Evolutionary conservation across 495 filamentous ascomycete species (phyloP).

Genomic region (Annulohypoxylon maeteangense): DNA sequence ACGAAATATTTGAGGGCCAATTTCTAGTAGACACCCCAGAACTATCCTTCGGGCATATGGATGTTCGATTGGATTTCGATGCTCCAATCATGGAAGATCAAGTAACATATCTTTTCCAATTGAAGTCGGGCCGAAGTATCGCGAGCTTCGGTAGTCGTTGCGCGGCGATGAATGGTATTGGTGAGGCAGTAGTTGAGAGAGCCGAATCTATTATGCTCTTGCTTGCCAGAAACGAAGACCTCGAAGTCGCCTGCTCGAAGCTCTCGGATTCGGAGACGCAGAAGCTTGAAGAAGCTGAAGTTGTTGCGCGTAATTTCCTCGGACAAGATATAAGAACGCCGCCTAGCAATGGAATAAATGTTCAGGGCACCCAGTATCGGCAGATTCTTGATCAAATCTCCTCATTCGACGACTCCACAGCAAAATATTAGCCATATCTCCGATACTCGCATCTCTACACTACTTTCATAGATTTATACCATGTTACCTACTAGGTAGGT

Average conservation of each 20-base stretch:
- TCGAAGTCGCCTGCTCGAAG: slow-evolving; percentile 73
- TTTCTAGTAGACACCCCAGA: slow-evolving; percentile 68
- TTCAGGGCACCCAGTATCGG: slow-evolving; percentile 28
- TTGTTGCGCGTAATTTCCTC: slow-evolving; percentile 43
- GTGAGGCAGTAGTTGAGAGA: slow-evolving; percentile 73
- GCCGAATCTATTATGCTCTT: slow-evolving; percentile 80
- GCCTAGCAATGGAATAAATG: slow-evolving; percentile 4
- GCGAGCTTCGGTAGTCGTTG: slow-evolving; percentile 88
- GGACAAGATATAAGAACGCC: slow-evolving; percentile 42
- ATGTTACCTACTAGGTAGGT: too few relatives aligned
- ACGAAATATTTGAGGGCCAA: slow-evolving; percentile 86
- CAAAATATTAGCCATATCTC: background rate
- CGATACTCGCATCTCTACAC: too few relatives aligned
- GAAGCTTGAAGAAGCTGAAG: slow-evolving; percentile 71
- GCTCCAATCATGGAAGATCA: slow-evolving; percentile 72
- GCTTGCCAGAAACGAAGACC: slow-evolving; percentile 76
- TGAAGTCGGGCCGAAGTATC: slow-evolving; percentile 72
- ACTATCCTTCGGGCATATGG: slow-evolving; percentile 85
- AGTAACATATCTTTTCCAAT: slow-evolving; percentile 89
- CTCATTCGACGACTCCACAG: background rate
- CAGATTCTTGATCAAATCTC: slow-evolving; percentile 37
- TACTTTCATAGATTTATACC: too few relatives aligned
- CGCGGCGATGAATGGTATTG: slow-evolving; percentile 85
- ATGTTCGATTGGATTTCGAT: slow-evolving; percentile 75
- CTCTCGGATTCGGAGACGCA: slow-evolving; percentile 68